Evolutionary conservation across 441 rosid genomes (phyloP), one percentile per base, ranked within the genome.

Genomic region (Jatropha podagrica): DNA sequence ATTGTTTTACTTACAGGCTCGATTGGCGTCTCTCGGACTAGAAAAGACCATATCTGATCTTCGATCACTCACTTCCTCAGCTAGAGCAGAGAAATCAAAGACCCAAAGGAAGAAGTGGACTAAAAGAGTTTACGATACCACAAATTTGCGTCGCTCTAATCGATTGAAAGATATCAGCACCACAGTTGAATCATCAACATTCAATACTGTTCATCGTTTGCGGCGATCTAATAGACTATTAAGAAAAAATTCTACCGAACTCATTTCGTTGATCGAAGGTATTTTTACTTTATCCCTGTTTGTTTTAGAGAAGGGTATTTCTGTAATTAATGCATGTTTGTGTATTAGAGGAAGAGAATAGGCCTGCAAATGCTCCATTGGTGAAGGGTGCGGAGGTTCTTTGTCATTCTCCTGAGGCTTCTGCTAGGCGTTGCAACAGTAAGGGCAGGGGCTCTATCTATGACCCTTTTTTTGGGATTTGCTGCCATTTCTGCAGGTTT

Each of bases 401-500:
- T 65, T 69, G 71, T 64, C 76, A 78, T 40, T 83, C 83, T 0
- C 78, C 86, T 0, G 83, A 80, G 65, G 84, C 75, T 65, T 85
- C 86, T 38, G 81, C 85, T 69, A 74, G 82, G 77, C 81, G 85
- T 12, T 85, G 88, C 78, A 15, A 61, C 63, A 70, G 82, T 72
- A 78, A 83, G 74, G 79, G 81, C 12, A 84, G 88, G 51, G 80
- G 86, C 67, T 74, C 80, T 2, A 37, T 86, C 73, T 78, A 80
- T 18, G 80, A 86, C 64, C 75, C 87, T 42, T 52, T 81, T 64
- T 73, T 76, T 68, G 85, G 88, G 46, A 86, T 86, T 78, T 72
- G 85, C 80, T 86, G 88, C 77, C 88, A 83, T 75, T 86, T 83
- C 77, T 86, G 87, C 88, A 86, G 88, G 88, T 17, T 42, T 13